A percentile compares a stretch with the other conserved stretches of the same genome.
phyloP scores from a whole-genome alignment of 768 basidiomycete genomes.

The Hortiboletus campestris region DNA sequence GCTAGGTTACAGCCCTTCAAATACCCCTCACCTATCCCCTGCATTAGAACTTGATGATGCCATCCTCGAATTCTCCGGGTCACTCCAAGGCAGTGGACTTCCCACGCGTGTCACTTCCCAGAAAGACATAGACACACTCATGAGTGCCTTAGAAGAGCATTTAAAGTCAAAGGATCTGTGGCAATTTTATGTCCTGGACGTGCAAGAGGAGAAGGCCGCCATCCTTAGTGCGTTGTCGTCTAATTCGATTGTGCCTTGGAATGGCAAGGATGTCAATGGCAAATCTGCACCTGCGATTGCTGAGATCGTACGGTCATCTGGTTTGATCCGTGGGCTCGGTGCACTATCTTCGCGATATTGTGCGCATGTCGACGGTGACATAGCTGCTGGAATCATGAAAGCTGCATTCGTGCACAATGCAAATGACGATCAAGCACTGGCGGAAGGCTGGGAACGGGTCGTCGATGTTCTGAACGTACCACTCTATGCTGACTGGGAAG shows the following conservation, averaged over 20 bases:
- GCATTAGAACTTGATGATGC: constrained; percentile 90
- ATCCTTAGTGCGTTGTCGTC: constrained; percentile 38
- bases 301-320: constrained; percentile 51
- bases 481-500: constrained; percentile 83
- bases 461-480: constrained; percentile 88
- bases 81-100: constrained; percentile 62
- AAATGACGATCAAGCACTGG: constrained; percentile 50
- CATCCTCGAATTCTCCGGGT: constrained; percentile 74
- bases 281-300: constrained; percentile 68
- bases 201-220: constrained; percentile 56
- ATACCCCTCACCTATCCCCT: constrained; percentile 89
- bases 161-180: constrained; percentile 73
- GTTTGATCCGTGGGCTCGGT: constrained; percentile 57
- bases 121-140: constrained; percentile 66
- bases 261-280: constrained; percentile 53
- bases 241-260: constrained; percentile 52
- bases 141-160: constrained; percentile 57
- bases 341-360: constrained; percentile 66
- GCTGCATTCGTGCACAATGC: constrained; percentile 56
- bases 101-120: constrained; percentile 67
- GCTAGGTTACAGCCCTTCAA: constrained; percentile 83
- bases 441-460: constrained; percentile 71
- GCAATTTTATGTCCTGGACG: constrained; percentile 93
- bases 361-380: constrained; percentile 55
- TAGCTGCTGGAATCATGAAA: constrained; percentile 74